Base-by-base conservation (phyloP, 2,329 filamentous ascomycete genomes). In the Monilinia fructigena region DNA sequence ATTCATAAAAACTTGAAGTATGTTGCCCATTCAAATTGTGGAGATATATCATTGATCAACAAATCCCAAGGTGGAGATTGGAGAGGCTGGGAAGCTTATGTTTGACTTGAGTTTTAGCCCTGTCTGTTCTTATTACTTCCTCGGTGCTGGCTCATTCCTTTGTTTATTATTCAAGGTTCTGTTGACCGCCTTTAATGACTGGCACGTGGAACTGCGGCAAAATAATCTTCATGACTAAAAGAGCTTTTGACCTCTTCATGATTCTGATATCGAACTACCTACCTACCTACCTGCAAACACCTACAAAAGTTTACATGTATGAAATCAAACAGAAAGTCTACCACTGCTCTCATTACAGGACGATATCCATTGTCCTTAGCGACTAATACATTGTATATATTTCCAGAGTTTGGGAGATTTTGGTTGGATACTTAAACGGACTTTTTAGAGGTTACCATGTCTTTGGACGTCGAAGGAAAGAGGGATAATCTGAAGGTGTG, bases 21-120 rank as follows among this genome's bases (percentile, higher is more conserved):
- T 48, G 23, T 28, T 59, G 50, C 62, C 47, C 54, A 58, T 65
- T 59, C 62, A 59, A 59, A 59, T 65, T 65, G 62, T 65, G 62
- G 53, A 28, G 62, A 65, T 65, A 38, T 50, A 38, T 42, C 54
- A 65, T 65, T 65, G 62, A 59, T 65, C 62, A 65, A 65, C 62
- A 65, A 65, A 65, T 65, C 53, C 62, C 62, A 40, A 65, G 62
- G 62, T 26, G 45, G 45, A 58, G 54, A 58, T 65, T 56, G 38
- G n/a, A 58, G 53, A 65, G 55, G 62, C 54, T 65, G 62, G 53
- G 42, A 58, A 35, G 53, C 54, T 58, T 45, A 56, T 54, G 35
- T 42, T 60, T 63, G 47, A 63, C 35, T 23, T 63, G 35, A 63
- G 35, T 48, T 55, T 56, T 50, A 60, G 42, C 58, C 45, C 58